Base-by-base conservation (phyloP, 169 alveolate genomes). In the Pseudocohnilembus persalinus region DNA sequence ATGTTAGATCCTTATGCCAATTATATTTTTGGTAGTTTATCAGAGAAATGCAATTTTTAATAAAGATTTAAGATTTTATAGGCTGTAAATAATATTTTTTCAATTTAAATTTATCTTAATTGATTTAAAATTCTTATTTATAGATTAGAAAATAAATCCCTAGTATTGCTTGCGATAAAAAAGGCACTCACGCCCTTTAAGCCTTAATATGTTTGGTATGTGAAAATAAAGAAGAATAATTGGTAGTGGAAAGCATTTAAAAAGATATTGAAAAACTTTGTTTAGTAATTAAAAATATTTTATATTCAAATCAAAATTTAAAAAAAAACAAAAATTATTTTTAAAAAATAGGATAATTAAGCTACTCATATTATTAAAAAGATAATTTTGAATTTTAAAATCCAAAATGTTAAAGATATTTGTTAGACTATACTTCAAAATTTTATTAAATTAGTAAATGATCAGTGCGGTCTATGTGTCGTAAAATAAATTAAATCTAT, bases 1-100 rank as follows among this genome's bases (percentile, higher is more conserved):
- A 84, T 84, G 89, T 29, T 84, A 4, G 85, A 84, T 77, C 89
- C 89, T 0, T 84, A 84, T 77, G 89, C 89, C 24, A 84, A 84
- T 77, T 84, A 84, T 29, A 77, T 84, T 74, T 84, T 77, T 84
- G 84, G 75, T n/a, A 77, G 83, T 72, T 73, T 84, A 15, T 75
- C 79, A 34, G 31, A 79, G 28, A 79, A 77, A 77, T 77, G 79
- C 49, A 82, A 76, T 65, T 73, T 77, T 0, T 30, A 84, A 28
- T 29, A 84, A 34, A 84, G 89, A 75, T 68, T 65, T 35, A 75
- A 32, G 27, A 77, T 84, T 35, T 77, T 84, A 32, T 33, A 76
- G 24, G 65, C 73, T n/a, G 83, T 84, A 84, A 74, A 33, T 72
- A 6, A 11, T 30, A 28, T 26, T 73, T 33, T 16, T 1, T 33